Base-by-base conservation (phyloP, 441 rosid genomes). In the Pelargonium citronellum region DNA sequence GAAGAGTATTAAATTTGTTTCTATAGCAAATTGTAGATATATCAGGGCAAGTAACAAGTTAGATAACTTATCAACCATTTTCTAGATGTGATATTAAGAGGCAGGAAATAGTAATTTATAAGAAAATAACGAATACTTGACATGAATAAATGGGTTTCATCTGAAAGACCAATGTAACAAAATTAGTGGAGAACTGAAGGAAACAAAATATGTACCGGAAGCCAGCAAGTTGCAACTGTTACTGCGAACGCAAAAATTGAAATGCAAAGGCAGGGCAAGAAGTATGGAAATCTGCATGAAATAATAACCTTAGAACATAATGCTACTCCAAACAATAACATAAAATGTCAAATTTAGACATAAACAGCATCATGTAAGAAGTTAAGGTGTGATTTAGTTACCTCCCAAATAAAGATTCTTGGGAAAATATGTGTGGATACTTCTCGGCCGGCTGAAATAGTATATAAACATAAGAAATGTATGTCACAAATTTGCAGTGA, bases 331-430 rank as follows among this genome's bases (percentile, higher is more conserved):
- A 30, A 30, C 37, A 30, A 30, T 30, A 30, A 30, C 5, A 30
- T 30, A 30, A 30, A 30, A 30, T 30, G 37, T 3, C 37, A 30
- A 3, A 30, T 30, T 30, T 30, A 30, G 37, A 30, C 4, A 30
- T 30, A 30, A 30, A 44, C 5, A 12, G n/a, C 57, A 51, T 13
- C 0, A 51, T n/a, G 5, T 11, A 12, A n/a, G 15, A 16, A 51
- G 57, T 51, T 12, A 13, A 51, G 57, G 17, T 12, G 17, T n/a
- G 17, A 13, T 51, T n/a, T 7, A 51, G 3, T 12, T 51, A 51
- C 57, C 57, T 51, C 57, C 57, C 57, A 12, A 51, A n/a, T 51
- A 51, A 51, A 51, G 57, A 51, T 51, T n/a, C 57, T 51, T 51
- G 57, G 57, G 57, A 51, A 51, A 51, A 51, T 13, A 51, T 51